A percentile compares a stretch with the other conserved stretches of the same genome.
phyloP scores from a whole-genome alignment of 2,329 filamentous ascomycete genomes.

The Talaromyces sp. region DNA sequence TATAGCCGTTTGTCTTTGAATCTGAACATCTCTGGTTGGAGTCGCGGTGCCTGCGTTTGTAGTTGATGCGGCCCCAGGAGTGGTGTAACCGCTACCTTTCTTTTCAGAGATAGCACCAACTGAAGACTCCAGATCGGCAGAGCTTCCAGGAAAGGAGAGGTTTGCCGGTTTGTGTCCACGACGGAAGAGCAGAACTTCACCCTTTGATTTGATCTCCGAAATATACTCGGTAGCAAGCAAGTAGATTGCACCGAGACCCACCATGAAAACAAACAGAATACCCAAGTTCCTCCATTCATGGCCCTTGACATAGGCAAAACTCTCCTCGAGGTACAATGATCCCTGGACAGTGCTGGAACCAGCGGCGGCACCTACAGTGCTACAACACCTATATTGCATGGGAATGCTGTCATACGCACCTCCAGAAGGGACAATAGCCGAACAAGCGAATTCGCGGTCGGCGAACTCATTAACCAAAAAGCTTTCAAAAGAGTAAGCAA shows the following conservation, averaged over 20 bases:
- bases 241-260: slow-evolving; percentile 62
- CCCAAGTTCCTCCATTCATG: slow-evolving; percentile 69
- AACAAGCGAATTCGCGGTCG: slow-evolving; percentile 56
- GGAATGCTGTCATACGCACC: slow-evolving; percentile 35
- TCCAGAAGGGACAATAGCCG: slow-evolving; percentile 37
- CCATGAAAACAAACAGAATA: slow-evolving; percentile 62
- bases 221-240: slow-evolving; percentile 62
- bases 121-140: slow-evolving; percentile 6
- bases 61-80: not conserved
- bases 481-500: slow-evolving; percentile 76
- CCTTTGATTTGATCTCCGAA: slow-evolving; percentile 67
- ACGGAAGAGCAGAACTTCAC: slow-evolving; percentile 72
- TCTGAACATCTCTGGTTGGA: slow-evolving; percentile 26
- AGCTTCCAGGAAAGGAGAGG: slow-evolving; percentile 8
- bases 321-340: slow-evolving; percentile 54
- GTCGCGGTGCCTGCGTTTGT: not conserved
- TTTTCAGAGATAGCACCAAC: slow-evolving; percentile 1
- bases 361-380: slow-evolving; percentile 55
- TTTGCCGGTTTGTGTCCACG: slow-evolving; percentile 55
- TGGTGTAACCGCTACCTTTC: not conserved
- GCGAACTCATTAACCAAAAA: slow-evolving; percentile 82
- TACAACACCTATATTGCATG: slow-evolving; percentile 52
- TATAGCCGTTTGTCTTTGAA: slow-evolving; percentile 67
- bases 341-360: slow-evolving; percentile 56
- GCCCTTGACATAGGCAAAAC: slow-evolving; percentile 56